Evolutionary conservation across 306 rosid genomes (phyloP), one percentile per base, ranked within the genome.

Genomic region (Cucurbita argyrosperma): DNA sequence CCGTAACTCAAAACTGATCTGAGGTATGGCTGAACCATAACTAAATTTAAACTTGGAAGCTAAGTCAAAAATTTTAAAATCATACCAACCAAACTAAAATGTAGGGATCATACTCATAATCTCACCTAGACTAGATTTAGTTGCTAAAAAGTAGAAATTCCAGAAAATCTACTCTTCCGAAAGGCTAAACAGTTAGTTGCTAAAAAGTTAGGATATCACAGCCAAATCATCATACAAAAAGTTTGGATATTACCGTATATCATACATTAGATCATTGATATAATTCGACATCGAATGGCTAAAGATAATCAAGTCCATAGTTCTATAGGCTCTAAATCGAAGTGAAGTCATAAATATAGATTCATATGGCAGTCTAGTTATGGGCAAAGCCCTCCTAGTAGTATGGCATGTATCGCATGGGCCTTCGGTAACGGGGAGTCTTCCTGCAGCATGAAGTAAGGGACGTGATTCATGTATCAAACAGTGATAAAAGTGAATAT

Each of bases 321-420:
- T 69, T 49, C 58, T 69, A 49, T 69, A 12, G 23, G 10, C 8
- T 67, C 53, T 69, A 49, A 49, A 69, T 30, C 45, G 26, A 23
- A 13, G 74, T 69, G 14, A 69, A 26, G 13, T 69, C 39, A 6
- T 23, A 68, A 8, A 68, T 64, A 47, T 47, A 46, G 54, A 47
- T 13, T 45, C 73, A 49, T 39, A 49, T 5, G n/a, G 58, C 49
- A 26, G 18, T 69, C 40, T 3, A 49, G 26, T 10, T 46, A 26
- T 69, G 55, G 23, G 42, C 39, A 69, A 68, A 14, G 10, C 71
- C 37, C 74, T 8, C 35, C 88, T 90, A 87, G 80, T 78, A 82
- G 82, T 90, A 90, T 4, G 98, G 97, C 97, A 89, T 90, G 88
- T 80, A 88, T 18, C 96, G 88, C 59, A 76, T 46, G 37, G 96